Evolutionary conservation across 176 grass and related monocot species (phyloP).

Genomic region (Oryza brachyantha): DNA sequence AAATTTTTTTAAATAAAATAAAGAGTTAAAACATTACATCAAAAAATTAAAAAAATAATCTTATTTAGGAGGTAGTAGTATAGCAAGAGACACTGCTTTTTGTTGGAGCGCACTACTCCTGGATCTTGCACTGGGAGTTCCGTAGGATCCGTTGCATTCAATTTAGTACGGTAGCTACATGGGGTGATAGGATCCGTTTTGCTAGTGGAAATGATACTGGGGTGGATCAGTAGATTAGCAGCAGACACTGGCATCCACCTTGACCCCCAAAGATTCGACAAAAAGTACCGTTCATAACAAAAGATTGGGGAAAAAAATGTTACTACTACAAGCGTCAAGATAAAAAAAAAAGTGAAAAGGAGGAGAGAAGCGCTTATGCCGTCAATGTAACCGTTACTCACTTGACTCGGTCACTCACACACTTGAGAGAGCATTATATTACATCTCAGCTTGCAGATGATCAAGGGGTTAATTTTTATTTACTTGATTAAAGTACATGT

Average conservation of each 20-base stretch:
- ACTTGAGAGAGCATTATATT: conserved; percentile 24
- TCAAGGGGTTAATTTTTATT: conserved; percentile 39
- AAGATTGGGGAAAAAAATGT: background rate
- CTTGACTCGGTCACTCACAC: background rate
- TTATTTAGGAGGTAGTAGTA: too few relatives aligned
- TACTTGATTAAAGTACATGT: conserved; percentile 46
- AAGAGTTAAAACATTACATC: background rate
- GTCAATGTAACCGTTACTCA: conserved; percentile 32
- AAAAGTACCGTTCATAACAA: background rate
- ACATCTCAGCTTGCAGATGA: background rate
- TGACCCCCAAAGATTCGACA: conserved; percentile 38
- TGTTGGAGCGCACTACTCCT: background rate
- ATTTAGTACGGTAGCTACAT: background rate
- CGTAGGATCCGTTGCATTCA: background rate
- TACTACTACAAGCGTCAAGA: background rate
- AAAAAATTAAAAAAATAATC: too few relatives aligned
- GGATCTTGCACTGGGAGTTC: background rate
- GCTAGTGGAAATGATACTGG: conserved; percentile 29
- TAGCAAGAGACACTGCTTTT: background rate
- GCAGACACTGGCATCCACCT: conserved; percentile 23
- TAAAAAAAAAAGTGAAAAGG: background rate
- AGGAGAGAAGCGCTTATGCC: background rate
- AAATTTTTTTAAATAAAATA: too few relatives aligned
- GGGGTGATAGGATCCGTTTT: conserved; percentile 53
- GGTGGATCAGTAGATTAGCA: conserved; percentile 30